Percentiles rank a stretch among this genome's conserved stretches.
phyloP scores from a whole-genome alignment of 371 early-diverging fungal genomes.

The Apophysomyces ossiformis region DNA sequence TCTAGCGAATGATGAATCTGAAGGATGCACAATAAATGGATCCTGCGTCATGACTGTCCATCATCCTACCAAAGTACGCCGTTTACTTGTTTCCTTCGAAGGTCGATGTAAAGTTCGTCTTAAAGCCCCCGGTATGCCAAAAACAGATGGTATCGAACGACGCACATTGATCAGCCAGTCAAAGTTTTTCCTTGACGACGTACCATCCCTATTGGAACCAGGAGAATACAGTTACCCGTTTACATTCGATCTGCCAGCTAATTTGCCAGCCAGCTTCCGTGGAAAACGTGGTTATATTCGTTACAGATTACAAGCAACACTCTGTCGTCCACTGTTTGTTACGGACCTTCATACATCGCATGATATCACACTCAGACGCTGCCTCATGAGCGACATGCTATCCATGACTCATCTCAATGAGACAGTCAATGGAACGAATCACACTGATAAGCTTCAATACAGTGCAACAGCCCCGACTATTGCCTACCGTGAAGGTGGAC shows the following conservation, averaged over 20 bases:
- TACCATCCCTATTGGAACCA: conserved; percentile 26
- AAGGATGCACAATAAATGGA: conserved; percentile 50
- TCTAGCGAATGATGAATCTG: conserved; percentile 48
- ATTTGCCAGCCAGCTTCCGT: conserved; percentile 46
- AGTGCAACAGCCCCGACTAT: conserved; percentile 49
- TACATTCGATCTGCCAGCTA: conserved; percentile 45
- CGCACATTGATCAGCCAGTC: conserved; percentile 40
- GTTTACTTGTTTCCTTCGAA: conserved; percentile 47
- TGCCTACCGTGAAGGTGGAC: conserved; percentile 51
- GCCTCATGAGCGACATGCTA: conserved; percentile 35
- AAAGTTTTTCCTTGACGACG: conserved; percentile 40
- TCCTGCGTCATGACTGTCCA: conserved; percentile 35
- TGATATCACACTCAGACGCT: conserved; percentile 44
- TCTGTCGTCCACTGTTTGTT: conserved; percentile 47
- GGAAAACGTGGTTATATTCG: conserved; percentile 50
- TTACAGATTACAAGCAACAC: conserved; percentile 39
- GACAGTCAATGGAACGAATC: conserved; percentile 35
- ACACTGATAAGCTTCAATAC: conserved; percentile 34
- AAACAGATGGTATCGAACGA: conserved; percentile 37
- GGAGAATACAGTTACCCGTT: conserved; percentile 47
- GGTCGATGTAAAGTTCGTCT: conserved; percentile 49
- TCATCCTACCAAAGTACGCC: conserved; percentile 44
- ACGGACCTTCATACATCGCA: conserved; percentile 37
- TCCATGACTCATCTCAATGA: conserved; percentile 31
- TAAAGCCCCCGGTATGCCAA: conserved; percentile 31